Percentiles rank a stretch among this genome's conserved stretches.
phyloP scores from a whole-genome alignment of 345 rosid species.

The Salix dunnii region DNA sequence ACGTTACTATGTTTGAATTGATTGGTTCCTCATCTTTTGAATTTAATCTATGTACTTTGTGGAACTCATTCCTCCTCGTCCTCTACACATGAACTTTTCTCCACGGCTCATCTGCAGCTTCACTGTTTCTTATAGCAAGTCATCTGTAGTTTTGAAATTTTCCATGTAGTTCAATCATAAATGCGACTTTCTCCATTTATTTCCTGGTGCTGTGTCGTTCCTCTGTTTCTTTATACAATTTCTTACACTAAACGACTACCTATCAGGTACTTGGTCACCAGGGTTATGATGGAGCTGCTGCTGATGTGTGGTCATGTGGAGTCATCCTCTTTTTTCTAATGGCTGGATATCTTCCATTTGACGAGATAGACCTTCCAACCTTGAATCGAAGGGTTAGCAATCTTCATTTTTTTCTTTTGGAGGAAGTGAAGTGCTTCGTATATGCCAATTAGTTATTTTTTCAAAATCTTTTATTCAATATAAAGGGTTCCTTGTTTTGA shows the following conservation, averaged over 20 bases:
- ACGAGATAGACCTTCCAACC: conserved; percentile 69
- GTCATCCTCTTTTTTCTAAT: conserved; percentile 78
- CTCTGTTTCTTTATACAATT: background rate
- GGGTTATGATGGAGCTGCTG: conserved; percentile 89
- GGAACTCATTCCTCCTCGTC: background rate
- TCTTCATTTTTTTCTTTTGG: conserved; percentile 1
- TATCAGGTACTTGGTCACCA: conserved; percentile 53
- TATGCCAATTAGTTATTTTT: background rate
- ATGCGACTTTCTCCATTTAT: background rate
- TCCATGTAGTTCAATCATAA: background rate
- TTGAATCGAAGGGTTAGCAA: conserved; percentile 63
- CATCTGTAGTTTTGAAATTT: background rate
- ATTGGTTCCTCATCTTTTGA: background rate
- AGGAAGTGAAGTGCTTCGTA: background rate
- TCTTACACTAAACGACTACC: conserved; percentile 12
- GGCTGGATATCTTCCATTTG: conserved; percentile 90
- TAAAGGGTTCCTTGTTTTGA: background rate
- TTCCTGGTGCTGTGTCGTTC: background rate
- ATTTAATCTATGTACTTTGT: background rate
- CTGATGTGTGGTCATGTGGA: conserved; percentile 96
- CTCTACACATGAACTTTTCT: background rate
- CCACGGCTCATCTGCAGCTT: background rate
- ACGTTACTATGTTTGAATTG: background rate
- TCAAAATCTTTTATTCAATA: background rate
- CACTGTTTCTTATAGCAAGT: background rate